phyloP scores from a whole-genome alignment of 495 filamentous ascomycete species.

The Monascus purpureus region DNA sequence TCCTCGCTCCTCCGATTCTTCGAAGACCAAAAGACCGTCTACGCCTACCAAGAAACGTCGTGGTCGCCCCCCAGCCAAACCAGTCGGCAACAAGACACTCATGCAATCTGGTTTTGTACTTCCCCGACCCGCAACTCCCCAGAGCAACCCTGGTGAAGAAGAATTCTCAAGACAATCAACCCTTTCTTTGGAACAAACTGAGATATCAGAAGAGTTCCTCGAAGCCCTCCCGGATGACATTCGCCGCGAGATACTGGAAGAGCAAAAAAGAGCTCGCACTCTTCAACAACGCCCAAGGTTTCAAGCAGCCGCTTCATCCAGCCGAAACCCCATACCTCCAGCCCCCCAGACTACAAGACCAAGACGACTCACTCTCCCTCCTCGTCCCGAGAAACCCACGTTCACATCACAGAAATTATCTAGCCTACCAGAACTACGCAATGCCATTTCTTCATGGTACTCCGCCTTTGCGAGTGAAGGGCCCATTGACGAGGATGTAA shows the following conservation, averaged over 20 bases:
- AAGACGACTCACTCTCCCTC: slow-evolving; percentile 31
- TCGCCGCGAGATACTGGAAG: slow-evolving; percentile 57
- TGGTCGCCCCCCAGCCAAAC: slow-evolving; percentile 28
- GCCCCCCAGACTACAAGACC: slow-evolving; percentile 6
- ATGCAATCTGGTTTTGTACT: slow-evolving; percentile 54
- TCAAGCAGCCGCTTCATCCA: slow-evolving; percentile 15
- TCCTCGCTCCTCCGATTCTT: slow-evolving; percentile 19
- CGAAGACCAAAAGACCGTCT: slow-evolving; percentile 30
- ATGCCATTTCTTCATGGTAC: slow-evolving; percentile 54
- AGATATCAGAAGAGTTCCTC: slow-evolving; percentile 58
- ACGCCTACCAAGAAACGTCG: slow-evolving; percentile 47
- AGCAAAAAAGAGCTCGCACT: slow-evolving; percentile 47
- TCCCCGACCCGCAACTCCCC: slow-evolving; percentile 9
- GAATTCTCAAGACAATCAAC: slow-evolving; percentile 3
- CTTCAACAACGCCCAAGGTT: slow-evolving; percentile 17
- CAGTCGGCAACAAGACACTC: slow-evolving; percentile 28
- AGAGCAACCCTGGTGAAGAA: slow-evolving; percentile 2
- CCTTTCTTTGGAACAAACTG: slow-evolving; percentile 15
- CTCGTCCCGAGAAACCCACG: slow-evolving; percentile 40
- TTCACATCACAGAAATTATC: slow-evolving; percentile 52
- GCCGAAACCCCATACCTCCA: slow-evolving; percentile 6
- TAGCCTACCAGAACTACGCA: slow-evolving; percentile 39
- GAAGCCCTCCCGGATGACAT: slow-evolving; percentile 72
- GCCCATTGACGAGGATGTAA: slow-evolving; percentile 66
- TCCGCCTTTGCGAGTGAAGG: slow-evolving; percentile 49